Evolutionary conservation across 768 basidiomycete genomes (phyloP), one percentile per base, ranked within the genome.

Genomic region (Paxillus rubicundulus): DNA sequence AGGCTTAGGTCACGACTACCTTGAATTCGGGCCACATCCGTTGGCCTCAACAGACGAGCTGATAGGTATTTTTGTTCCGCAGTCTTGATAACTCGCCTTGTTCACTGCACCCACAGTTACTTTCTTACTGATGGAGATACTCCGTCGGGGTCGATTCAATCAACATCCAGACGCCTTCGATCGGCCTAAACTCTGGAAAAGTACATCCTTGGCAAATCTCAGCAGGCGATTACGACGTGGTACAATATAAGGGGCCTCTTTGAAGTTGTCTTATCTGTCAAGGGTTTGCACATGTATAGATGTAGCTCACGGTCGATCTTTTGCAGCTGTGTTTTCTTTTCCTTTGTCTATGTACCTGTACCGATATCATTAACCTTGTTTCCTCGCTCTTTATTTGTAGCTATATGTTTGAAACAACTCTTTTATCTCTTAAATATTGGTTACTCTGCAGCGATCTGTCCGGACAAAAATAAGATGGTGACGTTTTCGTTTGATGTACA

Each of bases 121-220:
- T 13, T 84, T 84, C 64, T 70, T 85, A 33, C 77, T 85, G 68
- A 79, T 85, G 75, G 83, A 85, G 62, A 79, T 84, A 30, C 63
- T 85, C 14, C 81, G 83, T 27, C 77, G 82, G 43, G 78, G 81
- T 38, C 78, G 81, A 32, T 85, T 85, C 60, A 67, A 61, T 50
- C 74, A 80, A 10, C 75, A 76, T 21, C 72, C 76, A 5, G 82
- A 77, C 52, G 64, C 70, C 5, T 77, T 79, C 37, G 75, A 76
- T 47, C 77, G 75, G 40, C 74, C 77, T 17, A 81, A 73, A 50
- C 58, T 74, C 52, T 82, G 79, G 80, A 74, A 71, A 47, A 59
- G 38, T 45, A 41, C 48, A 30, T 57, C 67, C 5, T 53, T 69
- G 27, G 70, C 58, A 9, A 69, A 50, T 47, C 45, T 71, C 16